Conservation (phyloP, 306 rosid species). For the Cucurbita maxima region DNA sequence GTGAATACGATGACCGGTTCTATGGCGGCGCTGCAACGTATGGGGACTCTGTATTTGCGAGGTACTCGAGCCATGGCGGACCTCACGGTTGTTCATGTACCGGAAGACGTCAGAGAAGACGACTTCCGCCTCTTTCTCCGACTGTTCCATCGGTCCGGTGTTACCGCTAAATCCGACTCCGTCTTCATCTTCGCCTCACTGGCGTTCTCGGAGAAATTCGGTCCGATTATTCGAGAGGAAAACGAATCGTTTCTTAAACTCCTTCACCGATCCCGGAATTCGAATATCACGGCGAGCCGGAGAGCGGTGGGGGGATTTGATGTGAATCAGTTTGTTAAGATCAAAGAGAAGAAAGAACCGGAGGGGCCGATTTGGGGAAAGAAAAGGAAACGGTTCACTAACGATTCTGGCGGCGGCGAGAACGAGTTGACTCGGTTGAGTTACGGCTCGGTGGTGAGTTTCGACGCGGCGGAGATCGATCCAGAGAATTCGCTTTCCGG, state of each 20-base stretch:
- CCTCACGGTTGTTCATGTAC: conserved; percentile 54
- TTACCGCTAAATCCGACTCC: conserved; percentile 52
- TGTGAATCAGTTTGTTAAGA: conserved; percentile 19
- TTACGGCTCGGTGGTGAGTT: conserved; percentile 73
- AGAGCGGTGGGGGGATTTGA: conserved; percentile 26
- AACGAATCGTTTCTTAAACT: conserved; percentile 35
- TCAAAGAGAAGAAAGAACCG: conserved; percentile 2
- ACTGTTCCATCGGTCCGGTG: conserved; percentile 45
- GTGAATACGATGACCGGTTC: not conserved
- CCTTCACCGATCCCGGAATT: conserved; percentile 9
- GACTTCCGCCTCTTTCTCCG: conserved; percentile 58
- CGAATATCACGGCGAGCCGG: conserved; percentile 12
- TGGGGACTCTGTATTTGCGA: conserved; percentile 62
- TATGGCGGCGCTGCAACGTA: conserved; percentile 38
- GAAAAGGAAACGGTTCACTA: conserved; percentile 7
- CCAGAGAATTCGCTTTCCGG: conserved; percentile 85
- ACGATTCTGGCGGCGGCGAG: not conserved
- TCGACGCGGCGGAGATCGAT: conserved; percentile 64
- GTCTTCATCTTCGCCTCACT: conserved; percentile 42
- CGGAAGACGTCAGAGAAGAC: conserved; percentile 25
- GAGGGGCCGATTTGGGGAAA: conserved; percentile 64
- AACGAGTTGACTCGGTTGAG: conserved; percentile 21
- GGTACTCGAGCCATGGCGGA: conserved; percentile 71
- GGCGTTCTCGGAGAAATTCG: conserved; percentile 13
- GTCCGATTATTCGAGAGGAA: conserved; percentile 33